A percentile compares a stretch with the other conserved stretches of the same genome.
These are phyloP conservation scores for Colletotrichum paranaense DNA, from an alignment of 2,329 filamentous ascomycete species.

Conservation along the genomic window DNA sequence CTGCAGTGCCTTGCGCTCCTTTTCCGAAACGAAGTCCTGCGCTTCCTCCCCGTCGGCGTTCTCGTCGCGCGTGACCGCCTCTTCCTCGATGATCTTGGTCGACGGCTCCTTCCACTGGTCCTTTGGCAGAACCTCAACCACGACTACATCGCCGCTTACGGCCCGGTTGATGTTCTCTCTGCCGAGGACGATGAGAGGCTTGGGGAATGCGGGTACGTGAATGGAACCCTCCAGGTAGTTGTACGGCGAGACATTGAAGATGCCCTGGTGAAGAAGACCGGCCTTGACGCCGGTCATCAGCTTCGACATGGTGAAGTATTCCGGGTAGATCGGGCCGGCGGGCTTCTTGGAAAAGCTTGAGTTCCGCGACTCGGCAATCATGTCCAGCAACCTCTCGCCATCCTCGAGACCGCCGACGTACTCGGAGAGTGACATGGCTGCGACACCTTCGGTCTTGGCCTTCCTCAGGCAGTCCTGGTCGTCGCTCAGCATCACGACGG, in stretches of 20 bases:
- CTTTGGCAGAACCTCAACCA: conserved; percentile 91
- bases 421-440: conserved; percentile 74
- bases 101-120: conserved; percentile 98
- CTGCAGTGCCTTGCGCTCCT: conserved; percentile 86
- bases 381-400: conserved; percentile 86
- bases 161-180: conserved; percentile 96
- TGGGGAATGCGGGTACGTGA: conserved; percentile 89
- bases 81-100: conserved; percentile 95
- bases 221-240: conserved; percentile 97
- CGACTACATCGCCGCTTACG: conserved; percentile 91
- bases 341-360: conserved; percentile 72
- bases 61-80: conserved; percentile 90
- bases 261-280: conserved; percentile 90
- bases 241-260: conserved; percentile 96
- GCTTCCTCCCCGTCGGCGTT: conserved; percentile 83
- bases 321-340: conserved; percentile 81
- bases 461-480: conserved; percentile 89
- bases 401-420: conserved; percentile 90
- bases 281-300: conserved; percentile 94
- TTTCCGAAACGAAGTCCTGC: conserved; percentile 84
- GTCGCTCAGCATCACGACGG: conserved; percentile 93
- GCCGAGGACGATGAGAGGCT: conserved; percentile 86
- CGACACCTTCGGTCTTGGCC: conserved; percentile 79
- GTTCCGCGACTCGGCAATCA: conserved; percentile 86
- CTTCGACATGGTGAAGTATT: conserved; percentile 89